Base-by-base conservation (phyloP, 2,329 filamentous ascomycete genomes). In the Hymenoscyphus fructigenus region DNA sequence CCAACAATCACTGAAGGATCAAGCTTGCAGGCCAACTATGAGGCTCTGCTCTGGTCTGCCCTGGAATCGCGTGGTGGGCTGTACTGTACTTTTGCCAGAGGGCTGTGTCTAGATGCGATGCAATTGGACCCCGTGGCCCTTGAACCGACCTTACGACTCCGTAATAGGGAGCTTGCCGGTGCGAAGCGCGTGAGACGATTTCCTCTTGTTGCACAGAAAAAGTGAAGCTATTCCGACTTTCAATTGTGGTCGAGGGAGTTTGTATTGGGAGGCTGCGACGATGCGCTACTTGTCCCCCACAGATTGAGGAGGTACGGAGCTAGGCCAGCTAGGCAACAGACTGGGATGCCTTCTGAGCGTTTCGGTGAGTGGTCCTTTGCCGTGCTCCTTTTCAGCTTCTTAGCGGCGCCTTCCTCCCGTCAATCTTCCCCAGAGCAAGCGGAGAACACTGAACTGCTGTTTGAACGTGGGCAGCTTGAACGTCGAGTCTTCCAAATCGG, bases 101-200 rank as follows among this genome's bases (percentile, higher is more conserved):
- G 60, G 60, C 60, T 56, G 59, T 60, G 59, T 60, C 41, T 28
- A 36, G 38, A 53, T 28, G n/a, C 1, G 20, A 36, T 56, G 47
- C 47, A 61, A 61, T 61, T 61, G 60, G 60, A 28, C 23, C 9
- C 28, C 2, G 29, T n/a, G 15, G 28, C 47, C n/a, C 47, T 26
- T 17, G 32, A 50, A 56, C 60, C 60, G 28, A 56, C 14, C 36
- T 23, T 28, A 60, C 26, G 59, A 29, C 14, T 17, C n/a, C 5
- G 9, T 26, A 26, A 20, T 20, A 56, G 26, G 28, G 32, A 20
- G n/a, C 44, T 28, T 56, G 60, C 60, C 15, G 60, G 29, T 10
- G n/a, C 44, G 44, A 26, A 26, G 44, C 20, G 44, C 44, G 44
- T 23, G 44, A 50, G 20, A 23, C 44, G 10, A 4, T 56, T 15